A percentile compares a stretch with the other conserved stretches of the same genome.
Evolutionary conservation across 2,329 filamentous ascomycete species (phyloP).

Genomic region (Thyridium curvatum): DNA sequence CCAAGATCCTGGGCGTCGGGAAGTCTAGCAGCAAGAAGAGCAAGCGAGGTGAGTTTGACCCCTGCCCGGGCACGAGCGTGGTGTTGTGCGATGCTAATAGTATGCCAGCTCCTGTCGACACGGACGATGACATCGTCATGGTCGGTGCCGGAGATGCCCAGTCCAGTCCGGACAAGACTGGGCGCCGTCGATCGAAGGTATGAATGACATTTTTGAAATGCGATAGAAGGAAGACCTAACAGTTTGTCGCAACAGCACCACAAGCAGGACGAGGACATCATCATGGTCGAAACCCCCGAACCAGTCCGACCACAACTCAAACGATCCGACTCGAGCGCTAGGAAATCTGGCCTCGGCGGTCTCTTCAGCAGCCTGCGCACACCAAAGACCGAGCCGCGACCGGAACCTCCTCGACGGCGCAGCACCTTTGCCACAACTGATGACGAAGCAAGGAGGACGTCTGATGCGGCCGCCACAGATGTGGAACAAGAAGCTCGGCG

Average conservation of each 20-base stretch:
- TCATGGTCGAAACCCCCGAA: constrained; percentile 48
- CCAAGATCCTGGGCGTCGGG: constrained; percentile 63
- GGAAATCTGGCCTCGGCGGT: constrained; percentile 51
- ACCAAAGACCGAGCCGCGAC: constrained; percentile 32
- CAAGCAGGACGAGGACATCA: constrained; percentile 57
- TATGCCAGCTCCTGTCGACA: constrained; percentile 10
- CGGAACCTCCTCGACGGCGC: constrained; percentile 32
- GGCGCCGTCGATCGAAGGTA: constrained; percentile 39
- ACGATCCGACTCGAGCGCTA: constrained; percentile 56
- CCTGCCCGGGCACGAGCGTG: background rate
- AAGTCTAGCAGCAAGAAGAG: constrained; percentile 35
- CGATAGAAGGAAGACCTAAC: too few relatives aligned
- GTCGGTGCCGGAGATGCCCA: constrained; percentile 30
- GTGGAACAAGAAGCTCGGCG: constrained; percentile 55
- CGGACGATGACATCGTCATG: constrained; percentile 44
- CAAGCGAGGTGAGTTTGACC: constrained; percentile 28
- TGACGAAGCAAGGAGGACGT: constrained; percentile 38
- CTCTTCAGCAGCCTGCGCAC: constrained; percentile 55
- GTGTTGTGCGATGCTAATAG: constrained; percentile 6
- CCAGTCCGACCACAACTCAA: constrained; percentile 46
- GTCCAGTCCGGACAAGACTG: constrained; percentile 38
- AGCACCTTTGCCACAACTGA: constrained; percentile 44
- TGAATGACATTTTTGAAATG: constrained; percentile 3
- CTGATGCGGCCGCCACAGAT: constrained; percentile 43
- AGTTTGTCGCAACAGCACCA: constrained; percentile 44